These are phyloP conservation scores for Phellopilus nigrolimitatus DNA, from an alignment of 1,284 basidiomycete genomes.

Conservation along the genomic window DNA sequence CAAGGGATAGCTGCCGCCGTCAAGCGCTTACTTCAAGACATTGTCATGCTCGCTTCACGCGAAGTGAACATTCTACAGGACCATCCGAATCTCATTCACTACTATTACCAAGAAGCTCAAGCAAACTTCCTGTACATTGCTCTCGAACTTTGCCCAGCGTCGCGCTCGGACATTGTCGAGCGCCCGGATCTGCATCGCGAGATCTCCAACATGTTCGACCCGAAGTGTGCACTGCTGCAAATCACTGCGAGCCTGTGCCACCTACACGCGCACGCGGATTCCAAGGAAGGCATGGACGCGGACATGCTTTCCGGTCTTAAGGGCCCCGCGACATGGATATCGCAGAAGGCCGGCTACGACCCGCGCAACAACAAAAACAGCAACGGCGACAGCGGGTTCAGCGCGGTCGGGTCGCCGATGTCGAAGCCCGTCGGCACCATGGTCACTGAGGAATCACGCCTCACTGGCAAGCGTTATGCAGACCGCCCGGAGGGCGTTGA, in stretches of 20 bases:
- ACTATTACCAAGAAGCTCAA: constrained; percentile 98
- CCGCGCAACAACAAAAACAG: too few species aligned
- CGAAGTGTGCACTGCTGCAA: too few species aligned
- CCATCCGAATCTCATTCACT: constrained; percentile 96
- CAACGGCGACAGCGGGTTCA: too few species aligned
- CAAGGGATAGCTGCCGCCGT: constrained; percentile 97
- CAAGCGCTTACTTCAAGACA: too few species aligned
- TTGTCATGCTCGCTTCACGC: constrained; percentile 88
- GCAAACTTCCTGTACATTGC: too few species aligned
- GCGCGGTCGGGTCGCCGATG: not conserved
- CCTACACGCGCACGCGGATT: constrained; percentile 53
- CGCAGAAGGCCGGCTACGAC: not conserved
- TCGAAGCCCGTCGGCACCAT: constrained; percentile 1
- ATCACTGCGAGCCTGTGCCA: constrained; percentile 80
- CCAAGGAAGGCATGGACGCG: not conserved
- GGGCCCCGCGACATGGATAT: not conserved
- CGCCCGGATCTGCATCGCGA: constrained; percentile 70
- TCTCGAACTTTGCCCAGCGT: constrained; percentile 93
- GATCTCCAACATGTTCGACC: constrained; percentile 68
- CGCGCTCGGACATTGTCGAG: constrained; percentile 91
- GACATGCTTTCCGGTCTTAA: not conserved
- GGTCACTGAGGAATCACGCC: not conserved
- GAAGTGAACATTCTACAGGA: constrained; percentile 95
- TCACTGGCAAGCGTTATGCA: constrained; percentile 11
- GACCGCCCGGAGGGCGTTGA: constrained; percentile 17